These are phyloP conservation scores for Marsdenia floribunda DNA, from an alignment of 257 asterid species.

Conservation along the genomic window DNA sequence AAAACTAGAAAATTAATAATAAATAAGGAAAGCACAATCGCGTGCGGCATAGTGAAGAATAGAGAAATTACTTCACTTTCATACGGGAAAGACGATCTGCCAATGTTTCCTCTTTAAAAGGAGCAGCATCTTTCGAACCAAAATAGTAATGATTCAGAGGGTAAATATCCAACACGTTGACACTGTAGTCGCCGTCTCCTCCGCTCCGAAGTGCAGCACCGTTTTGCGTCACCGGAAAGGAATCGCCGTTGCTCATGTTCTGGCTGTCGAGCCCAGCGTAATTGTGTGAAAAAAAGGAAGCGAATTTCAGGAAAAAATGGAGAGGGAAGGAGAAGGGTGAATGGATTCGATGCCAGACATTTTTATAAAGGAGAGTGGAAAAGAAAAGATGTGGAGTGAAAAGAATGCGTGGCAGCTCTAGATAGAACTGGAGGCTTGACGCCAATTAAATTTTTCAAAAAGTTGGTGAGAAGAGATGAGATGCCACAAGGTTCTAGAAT, in stretches of 20 bases:
- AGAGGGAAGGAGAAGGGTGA: background rate
- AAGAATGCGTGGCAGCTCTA: constrained; percentile 29
- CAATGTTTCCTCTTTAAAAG: constrained; percentile 45
- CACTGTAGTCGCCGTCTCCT: constrained; percentile 5
- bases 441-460: background rate
- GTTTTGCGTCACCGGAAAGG: constrained; percentile 10
- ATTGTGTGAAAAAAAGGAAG: background rate
- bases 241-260: constrained; percentile 31
- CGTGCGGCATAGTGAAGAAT: background rate
- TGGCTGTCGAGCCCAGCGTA: background rate
- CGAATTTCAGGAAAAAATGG: background rate
- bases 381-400: background rate
- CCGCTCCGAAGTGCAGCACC: constrained; percentile 8
- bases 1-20: background rate
- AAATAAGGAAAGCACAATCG: background rate
- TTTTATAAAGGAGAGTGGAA: background rate
- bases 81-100: constrained; percentile 68
- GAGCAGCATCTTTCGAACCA: constrained; percentile 53
- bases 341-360: background rate
- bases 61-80: constrained; percentile 50
- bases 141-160: constrained; percentile 79
- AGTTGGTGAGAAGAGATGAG: background rate
- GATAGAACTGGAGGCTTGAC: constrained; percentile 23
- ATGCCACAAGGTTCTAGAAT: background rate
- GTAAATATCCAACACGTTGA: constrained; percentile 46